phyloP scores from a whole-genome alignment of 129 eudicot species.

The Pseudognaphalium luteoalbum region DNA sequence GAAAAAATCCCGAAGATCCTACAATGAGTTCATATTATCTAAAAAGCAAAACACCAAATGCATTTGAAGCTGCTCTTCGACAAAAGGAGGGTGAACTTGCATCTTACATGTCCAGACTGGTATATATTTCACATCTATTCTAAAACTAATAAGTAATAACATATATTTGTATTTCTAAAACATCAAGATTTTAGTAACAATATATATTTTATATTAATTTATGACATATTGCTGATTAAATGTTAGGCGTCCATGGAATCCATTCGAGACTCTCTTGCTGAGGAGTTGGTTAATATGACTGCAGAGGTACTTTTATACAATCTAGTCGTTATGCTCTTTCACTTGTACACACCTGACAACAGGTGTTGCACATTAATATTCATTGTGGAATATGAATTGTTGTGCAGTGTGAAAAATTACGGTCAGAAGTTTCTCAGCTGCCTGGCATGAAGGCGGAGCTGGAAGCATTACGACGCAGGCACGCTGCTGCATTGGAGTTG shows the following conservation, averaged over 20 bases:
- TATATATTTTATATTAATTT: background rate
- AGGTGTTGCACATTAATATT: background rate
- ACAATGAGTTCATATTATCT: conserved; percentile 59
- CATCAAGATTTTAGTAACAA: background rate
- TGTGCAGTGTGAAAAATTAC: conserved; percentile 85
- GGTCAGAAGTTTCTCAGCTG: conserved; percentile 75
- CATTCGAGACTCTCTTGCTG: conserved; percentile 95
- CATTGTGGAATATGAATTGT: background rate
- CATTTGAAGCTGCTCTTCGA: conserved; percentile 86
- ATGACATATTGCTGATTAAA: conserved; percentile 15
- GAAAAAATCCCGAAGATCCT: conserved; percentile 56
- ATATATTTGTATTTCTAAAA: background rate
- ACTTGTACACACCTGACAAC: background rate
- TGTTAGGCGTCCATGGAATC: conserved; percentile 92
- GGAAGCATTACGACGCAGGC: conserved; percentile 89
- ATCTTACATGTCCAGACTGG: conserved; percentile 92
- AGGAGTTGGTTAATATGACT: conserved; percentile 97
- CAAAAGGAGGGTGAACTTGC: conserved; percentile 99
- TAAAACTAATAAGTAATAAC: background rate
- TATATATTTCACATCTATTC: conserved; percentile 31
- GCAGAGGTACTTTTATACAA: conserved; percentile 53
- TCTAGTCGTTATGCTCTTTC: background rate
- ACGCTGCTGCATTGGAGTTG: conserved; percentile 89
- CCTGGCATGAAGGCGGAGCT: conserved; percentile 90
- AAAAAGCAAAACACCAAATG: conserved; percentile 75